Percentiles rank a stretch among this genome's conserved stretches.
Evolutionary conservation across 1,284 basidiomycete species (phyloP).

Genomic region (Malassezia psittaci): DNA sequence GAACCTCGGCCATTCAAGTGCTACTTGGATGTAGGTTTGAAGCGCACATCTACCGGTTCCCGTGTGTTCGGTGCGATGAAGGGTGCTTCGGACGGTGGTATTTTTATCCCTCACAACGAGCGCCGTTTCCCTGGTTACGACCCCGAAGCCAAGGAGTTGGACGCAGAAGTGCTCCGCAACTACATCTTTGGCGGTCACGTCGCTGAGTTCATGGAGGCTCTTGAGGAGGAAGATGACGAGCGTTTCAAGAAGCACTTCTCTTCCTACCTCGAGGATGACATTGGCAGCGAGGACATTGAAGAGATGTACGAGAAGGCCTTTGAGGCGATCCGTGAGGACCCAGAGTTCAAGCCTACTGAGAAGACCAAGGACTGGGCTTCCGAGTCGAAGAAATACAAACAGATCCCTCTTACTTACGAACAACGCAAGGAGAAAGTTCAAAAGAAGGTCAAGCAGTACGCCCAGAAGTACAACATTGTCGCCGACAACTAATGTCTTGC

Average conservation of each 20-base stretch:
- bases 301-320: conserved; percentile 79
- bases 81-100: conserved; percentile 94
- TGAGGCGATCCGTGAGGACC: conserved; percentile 83
- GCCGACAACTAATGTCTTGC: conserved; percentile 7
- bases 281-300: conserved; percentile 94
- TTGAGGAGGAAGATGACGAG: conserved; percentile 99
- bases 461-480: conserved; percentile 16
- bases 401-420: conserved; percentile 63
- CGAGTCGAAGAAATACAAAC: conserved; percentile 68
- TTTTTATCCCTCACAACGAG: conserved; percentile 94
- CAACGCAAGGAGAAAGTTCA: conserved; percentile 51
- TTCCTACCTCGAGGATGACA: conserved; percentile 83
- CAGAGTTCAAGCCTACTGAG: conserved; percentile 77
- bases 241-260: conserved; percentile 98
- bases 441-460: conserved; percentile 41
- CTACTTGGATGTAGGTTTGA: conserved; percentile 96
- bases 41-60: conserved; percentile 93
- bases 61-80: conserved; percentile 99
- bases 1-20: conserved; percentile 96
- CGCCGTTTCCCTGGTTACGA: conserved; percentile 99
- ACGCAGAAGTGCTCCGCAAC: conserved; percentile 87
- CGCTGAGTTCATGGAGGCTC: conserved; percentile 97
- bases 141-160: conserved; percentile 82
- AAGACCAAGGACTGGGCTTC: conserved; percentile 87
- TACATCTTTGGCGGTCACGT: conserved; percentile 98